phyloP scores from a whole-genome alignment of 164 flowering plant species.

The Liriodendron chinense region DNA sequence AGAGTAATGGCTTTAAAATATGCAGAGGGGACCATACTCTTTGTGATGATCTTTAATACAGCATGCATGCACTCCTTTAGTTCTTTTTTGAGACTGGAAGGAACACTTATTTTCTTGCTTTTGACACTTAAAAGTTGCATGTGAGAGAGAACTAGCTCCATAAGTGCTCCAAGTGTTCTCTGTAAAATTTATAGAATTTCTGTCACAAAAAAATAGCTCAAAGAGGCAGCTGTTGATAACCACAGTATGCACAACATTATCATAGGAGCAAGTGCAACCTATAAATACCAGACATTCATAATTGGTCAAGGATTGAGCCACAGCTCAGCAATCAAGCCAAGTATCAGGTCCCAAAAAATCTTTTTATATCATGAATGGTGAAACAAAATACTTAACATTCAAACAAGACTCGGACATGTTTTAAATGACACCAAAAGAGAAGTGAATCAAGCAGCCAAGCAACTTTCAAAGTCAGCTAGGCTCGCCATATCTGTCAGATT shows the following conservation, averaged over 20 bases:
- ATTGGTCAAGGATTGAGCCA: too few relatives aligned
- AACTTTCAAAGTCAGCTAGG: background rate
- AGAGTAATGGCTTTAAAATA: constrained; percentile 48
- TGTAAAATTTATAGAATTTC: constrained; percentile 27
- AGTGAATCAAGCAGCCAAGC: background rate
- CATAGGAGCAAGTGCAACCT: background rate
- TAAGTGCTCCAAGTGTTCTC: constrained; percentile 53
- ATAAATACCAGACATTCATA: too few relatives aligned
- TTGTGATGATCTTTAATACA: constrained; percentile 45
- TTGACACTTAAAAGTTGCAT: constrained; percentile 36
- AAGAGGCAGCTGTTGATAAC: background rate
- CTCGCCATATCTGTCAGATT: background rate
- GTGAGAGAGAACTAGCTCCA: constrained; percentile 60
- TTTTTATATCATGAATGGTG: too few relatives aligned
- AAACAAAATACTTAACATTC: too few relatives aligned
- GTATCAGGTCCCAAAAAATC: too few relatives aligned
- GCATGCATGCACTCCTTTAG: constrained; percentile 42
- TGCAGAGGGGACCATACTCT: constrained; percentile 55
- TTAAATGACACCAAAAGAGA: background rate
- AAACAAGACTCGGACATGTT: too few relatives aligned
- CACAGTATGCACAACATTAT: background rate
- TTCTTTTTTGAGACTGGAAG: constrained; percentile 39
- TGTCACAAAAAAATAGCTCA: background rate
- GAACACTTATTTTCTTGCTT: constrained; percentile 33
- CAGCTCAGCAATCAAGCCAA: too few relatives aligned